Conservation (phyloP, 495 filamentous ascomycete species). For the Extremus antarcticus region DNA sequence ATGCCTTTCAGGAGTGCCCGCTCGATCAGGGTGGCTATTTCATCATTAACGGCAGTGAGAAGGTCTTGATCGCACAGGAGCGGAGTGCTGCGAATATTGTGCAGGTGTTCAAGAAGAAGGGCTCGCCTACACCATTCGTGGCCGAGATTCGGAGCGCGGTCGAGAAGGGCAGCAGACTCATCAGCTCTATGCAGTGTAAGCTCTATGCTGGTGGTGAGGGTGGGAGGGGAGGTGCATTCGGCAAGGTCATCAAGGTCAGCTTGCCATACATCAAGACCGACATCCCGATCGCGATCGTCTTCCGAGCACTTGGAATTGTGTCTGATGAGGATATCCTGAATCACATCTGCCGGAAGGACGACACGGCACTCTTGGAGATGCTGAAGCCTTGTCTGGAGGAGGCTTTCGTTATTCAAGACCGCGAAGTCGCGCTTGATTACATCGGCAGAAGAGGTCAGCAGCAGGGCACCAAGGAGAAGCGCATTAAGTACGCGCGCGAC, state of each 20-base stretch:
- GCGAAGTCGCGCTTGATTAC: conserved; percentile 88
- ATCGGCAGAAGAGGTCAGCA: conserved; percentile 84
- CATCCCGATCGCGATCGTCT: conserved; percentile 86
- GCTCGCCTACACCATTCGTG: conserved; percentile 77
- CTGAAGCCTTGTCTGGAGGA: conserved; percentile 94
- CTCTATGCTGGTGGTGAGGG: conserved; percentile 74
- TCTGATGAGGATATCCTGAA: conserved; percentile 97
- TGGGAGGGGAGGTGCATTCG: conserved; percentile 52
- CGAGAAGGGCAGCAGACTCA: conserved; percentile 88
- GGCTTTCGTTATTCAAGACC: conserved; percentile 88
- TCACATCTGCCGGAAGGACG: conserved; percentile 87
- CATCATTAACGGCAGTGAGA: conserved; percentile 98
- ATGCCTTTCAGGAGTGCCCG: conserved; percentile 84
- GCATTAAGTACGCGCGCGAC: conserved; percentile 81
- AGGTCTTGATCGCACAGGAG: conserved; percentile 96
- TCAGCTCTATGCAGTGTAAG: conserved; percentile 81
- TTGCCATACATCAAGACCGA: conserved; percentile 90
- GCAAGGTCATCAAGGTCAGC: conserved; percentile 77
- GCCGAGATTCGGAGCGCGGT: conserved; percentile 94
- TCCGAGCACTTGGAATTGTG: conserved; percentile 88
- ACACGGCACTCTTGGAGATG: conserved; percentile 95
- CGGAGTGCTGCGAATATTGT: conserved; percentile 96
- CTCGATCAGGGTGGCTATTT: conserved; percentile 98
- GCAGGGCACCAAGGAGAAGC: conserved; percentile 68
- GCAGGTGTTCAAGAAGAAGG: conserved; percentile 96